phyloP scores from a whole-genome alignment of 371 early-diverging fungal genomes.

The Zancudomyces culisetae region DNA sequence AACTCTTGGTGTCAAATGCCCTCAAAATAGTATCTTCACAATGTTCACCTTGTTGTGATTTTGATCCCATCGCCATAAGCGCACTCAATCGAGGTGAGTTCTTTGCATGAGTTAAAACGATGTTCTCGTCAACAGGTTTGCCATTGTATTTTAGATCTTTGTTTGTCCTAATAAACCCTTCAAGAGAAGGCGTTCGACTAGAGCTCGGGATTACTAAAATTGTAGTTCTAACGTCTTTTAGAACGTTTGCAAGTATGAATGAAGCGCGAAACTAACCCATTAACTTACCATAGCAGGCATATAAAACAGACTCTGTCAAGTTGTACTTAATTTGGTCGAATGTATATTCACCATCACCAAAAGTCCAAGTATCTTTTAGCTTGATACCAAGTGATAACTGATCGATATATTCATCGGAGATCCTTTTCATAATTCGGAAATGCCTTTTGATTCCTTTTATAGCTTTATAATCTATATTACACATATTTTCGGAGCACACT shows the following conservation, averaged over 20 bases:
- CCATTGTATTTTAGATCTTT: background rate
- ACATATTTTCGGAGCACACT: too few species aligned
- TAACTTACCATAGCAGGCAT: background rate
- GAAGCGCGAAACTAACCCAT: background rate
- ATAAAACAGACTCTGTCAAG: background rate
- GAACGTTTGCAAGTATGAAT: background rate
- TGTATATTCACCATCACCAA: background rate
- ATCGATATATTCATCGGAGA: constrained; percentile 1
- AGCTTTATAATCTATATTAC: background rate
- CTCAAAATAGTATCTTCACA: too few species aligned
- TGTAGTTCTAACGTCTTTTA: background rate
- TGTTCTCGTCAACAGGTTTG: too few species aligned
- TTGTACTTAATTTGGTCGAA: background rate
- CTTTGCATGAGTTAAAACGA: too few species aligned
- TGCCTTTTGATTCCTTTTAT: background rate
- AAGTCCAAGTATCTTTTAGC: background rate
- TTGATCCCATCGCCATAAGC: too few species aligned
- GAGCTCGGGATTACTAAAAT: background rate
- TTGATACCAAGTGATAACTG: background rate
- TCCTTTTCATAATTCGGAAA: background rate
- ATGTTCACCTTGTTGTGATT: too few species aligned
- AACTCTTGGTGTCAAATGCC: too few species aligned
- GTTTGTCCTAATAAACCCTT: background rate
- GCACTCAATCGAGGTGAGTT: too few species aligned
- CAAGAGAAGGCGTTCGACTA: background rate